Evolutionary conservation across 108 stramenopile genomes (phyloP).

Genomic region (Tribonema minus): DNA sequence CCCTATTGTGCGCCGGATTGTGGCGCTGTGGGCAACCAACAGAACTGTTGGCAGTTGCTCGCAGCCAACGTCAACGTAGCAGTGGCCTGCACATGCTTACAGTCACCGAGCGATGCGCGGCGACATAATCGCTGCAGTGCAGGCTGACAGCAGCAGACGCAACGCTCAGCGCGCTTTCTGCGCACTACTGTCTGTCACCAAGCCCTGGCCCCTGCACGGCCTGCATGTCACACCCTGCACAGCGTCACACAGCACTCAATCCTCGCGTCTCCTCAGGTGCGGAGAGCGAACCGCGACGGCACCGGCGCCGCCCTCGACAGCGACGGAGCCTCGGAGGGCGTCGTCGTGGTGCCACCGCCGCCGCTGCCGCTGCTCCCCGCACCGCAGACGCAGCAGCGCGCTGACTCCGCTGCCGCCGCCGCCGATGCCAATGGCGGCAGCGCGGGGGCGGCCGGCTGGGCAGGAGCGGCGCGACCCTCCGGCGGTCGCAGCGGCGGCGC

Average conservation of each 20-base stretch:
- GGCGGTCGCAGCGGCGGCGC: neutral
- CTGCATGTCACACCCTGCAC: no score
- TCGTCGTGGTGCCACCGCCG: neutral
- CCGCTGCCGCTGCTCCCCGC: neutral
- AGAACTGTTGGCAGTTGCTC: no score
- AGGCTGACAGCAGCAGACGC: no score
- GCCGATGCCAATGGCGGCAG: neutral
- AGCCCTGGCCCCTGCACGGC: no score
- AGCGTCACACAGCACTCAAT: no score
- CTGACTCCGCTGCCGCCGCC: neutral
- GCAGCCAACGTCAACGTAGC: no score
- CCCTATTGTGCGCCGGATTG: no score
- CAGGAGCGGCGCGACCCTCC: neutral
- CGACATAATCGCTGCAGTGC: neutral
- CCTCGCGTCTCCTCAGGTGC: no score
- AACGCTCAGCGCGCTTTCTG: no score
- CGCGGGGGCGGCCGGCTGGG: neutral
- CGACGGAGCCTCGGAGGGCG: neutral
- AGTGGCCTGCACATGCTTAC: no score
- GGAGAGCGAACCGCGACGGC: conserved; percentile 17
- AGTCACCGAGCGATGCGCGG: conserved; percentile 1
- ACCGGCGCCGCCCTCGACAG: conserved; percentile 13
- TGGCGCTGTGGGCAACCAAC: no score
- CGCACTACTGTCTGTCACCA: no score
- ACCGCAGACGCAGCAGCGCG: neutral